Conservation (phyloP, 495 filamentous ascomycete genomes). For the Lasiosphaeris hirsuta region DNA sequence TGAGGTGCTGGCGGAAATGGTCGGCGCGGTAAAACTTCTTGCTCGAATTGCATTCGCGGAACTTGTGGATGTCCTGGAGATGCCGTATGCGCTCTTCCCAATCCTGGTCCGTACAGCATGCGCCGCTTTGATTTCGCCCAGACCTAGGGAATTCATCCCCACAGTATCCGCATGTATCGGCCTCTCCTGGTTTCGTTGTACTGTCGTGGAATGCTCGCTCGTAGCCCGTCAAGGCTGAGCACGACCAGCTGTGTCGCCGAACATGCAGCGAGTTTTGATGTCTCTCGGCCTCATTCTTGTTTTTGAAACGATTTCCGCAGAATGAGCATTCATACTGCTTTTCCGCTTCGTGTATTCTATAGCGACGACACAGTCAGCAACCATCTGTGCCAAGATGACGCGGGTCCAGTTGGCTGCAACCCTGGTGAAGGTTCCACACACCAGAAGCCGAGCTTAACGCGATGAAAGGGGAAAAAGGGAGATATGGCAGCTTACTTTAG, state of each 20-base stretch:
- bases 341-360: constrained; percentile 73
- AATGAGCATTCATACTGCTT: constrained; percentile 94
- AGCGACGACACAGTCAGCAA: constrained; percentile 8
- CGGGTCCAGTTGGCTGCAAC: not conserved
- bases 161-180: constrained; percentile 92
- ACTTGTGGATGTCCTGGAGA: constrained; percentile 88
- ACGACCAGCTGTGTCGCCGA: constrained; percentile 96
- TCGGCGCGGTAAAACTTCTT: constrained; percentile 99
- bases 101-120: constrained; percentile 51
- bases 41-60: constrained; percentile 94
- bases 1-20: constrained; percentile 96
- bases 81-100: constrained; percentile 86
- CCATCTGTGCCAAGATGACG: too few relatives aligned
- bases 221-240: constrained; percentile 74
- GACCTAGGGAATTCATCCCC: constrained; percentile 83
- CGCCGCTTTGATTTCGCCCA: constrained; percentile 35
- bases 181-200: constrained; percentile 51
- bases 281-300: constrained; percentile 97
- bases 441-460: too few relatives aligned
- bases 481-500: constrained; percentile 79
- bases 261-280: constrained; percentile 97
- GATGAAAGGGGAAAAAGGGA: not conserved
- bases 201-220: constrained; percentile 85
- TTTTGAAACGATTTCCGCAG: constrained; percentile 96
- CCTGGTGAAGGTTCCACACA: too few relatives aligned